Evolutionary conservation across 2,329 filamentous ascomycete species (phyloP).

Genomic region (Arthrobotrys musiformis): DNA sequence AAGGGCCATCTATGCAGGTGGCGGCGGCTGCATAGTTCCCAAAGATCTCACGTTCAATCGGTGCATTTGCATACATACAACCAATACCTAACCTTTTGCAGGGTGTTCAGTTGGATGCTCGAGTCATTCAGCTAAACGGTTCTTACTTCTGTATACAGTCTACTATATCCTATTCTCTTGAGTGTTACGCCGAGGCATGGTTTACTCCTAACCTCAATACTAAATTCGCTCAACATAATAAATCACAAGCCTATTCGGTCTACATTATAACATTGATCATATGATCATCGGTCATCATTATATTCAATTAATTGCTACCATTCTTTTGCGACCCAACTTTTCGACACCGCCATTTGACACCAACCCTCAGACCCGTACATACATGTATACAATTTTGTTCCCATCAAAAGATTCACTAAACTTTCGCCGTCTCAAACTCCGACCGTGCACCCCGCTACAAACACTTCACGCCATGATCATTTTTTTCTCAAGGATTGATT

Average conservation of each 20-base stretch:
- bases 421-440: slow-evolving; percentile 1
- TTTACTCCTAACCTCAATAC: no score
- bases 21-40: neutral
- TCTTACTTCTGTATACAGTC: no score
- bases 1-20: slow-evolving; percentile 7
- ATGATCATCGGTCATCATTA: neutral
- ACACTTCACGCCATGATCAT: neutral
- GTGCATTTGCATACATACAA: neutral
- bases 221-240: no score
- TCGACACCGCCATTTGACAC: neutral
- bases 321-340: neutral
- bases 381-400: neutral
- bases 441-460: neutral
- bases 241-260: neutral
- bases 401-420: neutral
- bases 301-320: neutral
- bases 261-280: neutral
- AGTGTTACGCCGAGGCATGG: no score
- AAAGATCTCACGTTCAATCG: neutral
- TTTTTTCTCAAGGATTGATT: neutral
- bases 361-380: neutral
- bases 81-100: neutral
- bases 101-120: neutral
- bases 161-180: no score
- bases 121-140: neutral